Evolutionary conservation across 2,329 filamentous ascomycete genomes (phyloP).

Genomic region (Lachnellula subtilissima): DNA sequence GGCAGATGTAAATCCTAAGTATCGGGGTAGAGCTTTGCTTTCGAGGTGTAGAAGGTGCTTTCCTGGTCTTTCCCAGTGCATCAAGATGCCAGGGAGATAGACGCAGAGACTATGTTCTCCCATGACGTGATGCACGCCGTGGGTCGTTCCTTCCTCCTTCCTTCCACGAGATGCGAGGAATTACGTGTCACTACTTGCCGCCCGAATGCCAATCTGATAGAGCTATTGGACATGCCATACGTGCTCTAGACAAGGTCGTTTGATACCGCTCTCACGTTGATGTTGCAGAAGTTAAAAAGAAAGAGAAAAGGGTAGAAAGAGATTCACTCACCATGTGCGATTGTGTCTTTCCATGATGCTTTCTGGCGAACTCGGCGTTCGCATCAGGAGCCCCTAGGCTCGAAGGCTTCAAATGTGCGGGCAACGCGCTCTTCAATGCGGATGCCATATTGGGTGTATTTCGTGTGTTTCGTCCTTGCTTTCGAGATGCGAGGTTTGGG

Average conservation of each 20-base stretch:
- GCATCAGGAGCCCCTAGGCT: constrained; percentile 35
- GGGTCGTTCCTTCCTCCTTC: background rate
- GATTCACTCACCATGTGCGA: constrained; percentile 73
- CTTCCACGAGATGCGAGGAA: no score
- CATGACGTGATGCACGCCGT: background rate
- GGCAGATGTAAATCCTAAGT: background rate
- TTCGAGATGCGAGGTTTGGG: background rate
- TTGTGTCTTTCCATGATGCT: constrained; percentile 80
- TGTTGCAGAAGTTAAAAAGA: background rate
- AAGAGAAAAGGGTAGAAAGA: constrained; percentile 1
- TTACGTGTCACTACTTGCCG: no score
- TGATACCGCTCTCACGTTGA: background rate
- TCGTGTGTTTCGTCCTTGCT: background rate
- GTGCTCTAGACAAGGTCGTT: background rate
- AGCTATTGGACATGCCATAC: background rate
- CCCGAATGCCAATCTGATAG: no score
- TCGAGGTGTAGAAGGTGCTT: background rate
- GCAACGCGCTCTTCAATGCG: constrained; percentile 68
- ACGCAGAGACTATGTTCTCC: constrained; percentile 6
- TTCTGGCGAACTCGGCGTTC: constrained; percentile 47
- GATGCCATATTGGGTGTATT: constrained; percentile 54
- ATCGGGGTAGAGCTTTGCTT: background rate
- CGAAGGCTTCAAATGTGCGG: constrained; percentile 68
- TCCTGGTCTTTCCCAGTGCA: constrained; percentile 5
- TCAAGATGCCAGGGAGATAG: constrained; percentile 18